Percentiles rank a stretch among this genome's conserved stretches.
These are phyloP conservation scores for Trichophyton rubrum DNA, from an alignment of 2,329 filamentous ascomycete genomes.

Conservation along the genomic window DNA sequence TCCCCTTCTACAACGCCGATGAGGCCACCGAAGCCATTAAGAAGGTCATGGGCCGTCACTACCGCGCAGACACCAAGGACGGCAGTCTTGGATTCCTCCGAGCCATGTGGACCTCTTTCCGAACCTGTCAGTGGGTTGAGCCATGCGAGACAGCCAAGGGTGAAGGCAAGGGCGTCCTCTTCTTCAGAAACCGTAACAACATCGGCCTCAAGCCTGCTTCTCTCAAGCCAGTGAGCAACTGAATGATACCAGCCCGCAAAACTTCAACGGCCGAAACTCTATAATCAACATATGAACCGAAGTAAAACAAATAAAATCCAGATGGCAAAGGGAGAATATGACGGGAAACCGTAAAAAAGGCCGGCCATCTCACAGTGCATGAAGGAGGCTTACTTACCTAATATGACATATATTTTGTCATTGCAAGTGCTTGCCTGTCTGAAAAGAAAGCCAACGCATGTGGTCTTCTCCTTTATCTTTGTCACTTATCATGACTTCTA, in stretches of 20 bases:
- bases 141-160: constrained; percentile 69
- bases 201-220: constrained; percentile 41
- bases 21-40: constrained; percentile 92
- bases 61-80: constrained; percentile 66
- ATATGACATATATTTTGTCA: neutral
- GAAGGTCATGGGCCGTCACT: constrained; percentile 88
- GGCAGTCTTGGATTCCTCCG: constrained; percentile 73
- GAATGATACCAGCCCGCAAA: neutral
- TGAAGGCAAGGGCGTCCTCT: constrained; percentile 70
- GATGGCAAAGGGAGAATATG: neutral
- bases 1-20: constrained; percentile 93
- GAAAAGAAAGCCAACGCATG: neutral
- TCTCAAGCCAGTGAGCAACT: neutral
- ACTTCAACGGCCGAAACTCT: neutral
- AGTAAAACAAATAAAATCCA: neutral
- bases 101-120: constrained; percentile 66
- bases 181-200: constrained; percentile 92
- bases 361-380: neutral
- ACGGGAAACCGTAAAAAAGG: neutral
- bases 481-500: neutral
- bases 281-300: neutral
- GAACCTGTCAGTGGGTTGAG: constrained; percentile 97
- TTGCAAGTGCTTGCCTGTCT: neutral
- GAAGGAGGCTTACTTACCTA: neutral
- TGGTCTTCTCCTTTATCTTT: neutral